These are phyloP conservation scores for Pinus albicaulis DNA, from an alignment of 75 land plant genomes.

Conservation along the genomic window DNA sequence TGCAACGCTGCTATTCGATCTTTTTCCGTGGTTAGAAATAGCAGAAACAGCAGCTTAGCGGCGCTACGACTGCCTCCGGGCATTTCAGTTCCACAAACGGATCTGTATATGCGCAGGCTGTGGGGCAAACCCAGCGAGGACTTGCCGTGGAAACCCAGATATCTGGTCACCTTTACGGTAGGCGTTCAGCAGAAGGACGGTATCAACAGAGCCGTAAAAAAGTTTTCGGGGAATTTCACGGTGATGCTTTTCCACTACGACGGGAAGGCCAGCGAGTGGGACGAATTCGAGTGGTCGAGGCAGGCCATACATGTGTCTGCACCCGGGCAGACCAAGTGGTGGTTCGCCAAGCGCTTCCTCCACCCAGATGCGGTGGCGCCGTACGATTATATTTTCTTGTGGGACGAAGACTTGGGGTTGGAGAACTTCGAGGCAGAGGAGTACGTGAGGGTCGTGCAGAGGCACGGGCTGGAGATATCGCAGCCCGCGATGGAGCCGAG, in stretches of 20 bases:
- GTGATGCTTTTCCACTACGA: conserved; percentile 45
- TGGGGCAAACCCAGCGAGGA: too few relatives aligned
- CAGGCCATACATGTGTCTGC: conserved; percentile 31
- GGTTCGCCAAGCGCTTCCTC: conserved; percentile 46
- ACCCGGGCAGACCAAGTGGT: conserved; percentile 38
- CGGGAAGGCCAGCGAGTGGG: conserved; percentile 32
- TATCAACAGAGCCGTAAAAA: background rate
- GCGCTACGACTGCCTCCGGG: too few relatives aligned
- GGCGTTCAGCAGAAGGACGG: too few relatives aligned
- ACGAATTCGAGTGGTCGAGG: conserved; percentile 35
- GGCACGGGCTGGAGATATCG: conserved; percentile 33
- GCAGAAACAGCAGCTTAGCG: too few relatives aligned
- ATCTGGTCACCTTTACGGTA: too few relatives aligned
- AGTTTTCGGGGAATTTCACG: conserved; percentile 24
- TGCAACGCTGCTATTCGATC: too few relatives aligned
- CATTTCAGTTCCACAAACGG: too few relatives aligned
- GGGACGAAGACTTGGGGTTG: conserved; percentile 48
- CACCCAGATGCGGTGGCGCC: conserved; percentile 42
- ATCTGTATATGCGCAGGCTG: too few relatives aligned
- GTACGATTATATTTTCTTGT: conserved; percentile 47
- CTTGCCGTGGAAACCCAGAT: too few relatives aligned
- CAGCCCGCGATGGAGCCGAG: conserved; percentile 41
- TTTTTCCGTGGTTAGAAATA: too few relatives aligned
- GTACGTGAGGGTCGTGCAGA: conserved; percentile 26
- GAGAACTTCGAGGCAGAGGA: conserved; percentile 40